These are phyloP conservation scores for Haplographium delicatum DNA, from an alignment of 495 filamentous ascomycete species.

Conservation along the genomic window DNA sequence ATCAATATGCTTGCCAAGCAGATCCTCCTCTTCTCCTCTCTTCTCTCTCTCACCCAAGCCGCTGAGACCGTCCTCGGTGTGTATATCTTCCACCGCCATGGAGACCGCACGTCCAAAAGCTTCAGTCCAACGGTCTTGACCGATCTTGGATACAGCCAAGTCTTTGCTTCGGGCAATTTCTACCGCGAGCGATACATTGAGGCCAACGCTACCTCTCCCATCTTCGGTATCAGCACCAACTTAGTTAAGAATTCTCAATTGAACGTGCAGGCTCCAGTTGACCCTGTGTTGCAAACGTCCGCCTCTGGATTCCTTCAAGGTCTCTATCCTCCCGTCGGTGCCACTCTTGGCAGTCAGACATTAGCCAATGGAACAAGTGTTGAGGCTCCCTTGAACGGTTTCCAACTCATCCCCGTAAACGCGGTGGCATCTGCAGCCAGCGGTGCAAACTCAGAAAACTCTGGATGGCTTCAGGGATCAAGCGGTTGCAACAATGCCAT, in stretches of 20 bases:
- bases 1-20: conserved; percentile 26
- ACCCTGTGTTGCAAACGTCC: conserved; percentile 56
- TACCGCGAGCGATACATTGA: conserved; percentile 58
- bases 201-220: conserved; percentile 40
- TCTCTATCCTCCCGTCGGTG: conserved; percentile 68
- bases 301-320: conserved; percentile 76
- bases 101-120: conserved; percentile 63
- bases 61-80: conserved; percentile 58
- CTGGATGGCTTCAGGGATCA: conserved; percentile 23
- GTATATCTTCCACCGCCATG: conserved; percentile 68
- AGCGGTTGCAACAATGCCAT: conserved; percentile 40
- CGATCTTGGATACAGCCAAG: conserved; percentile 57
- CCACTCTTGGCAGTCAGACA: conserved; percentile 37
- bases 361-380: conserved; percentile 58
- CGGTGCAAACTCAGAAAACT: conserved; percentile 44
- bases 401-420: conserved; percentile 73
- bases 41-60: conserved; percentile 34
- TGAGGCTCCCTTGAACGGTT: conserved; percentile 59
- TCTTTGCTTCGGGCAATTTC: conserved; percentile 56
- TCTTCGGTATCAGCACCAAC: conserved; percentile 51
- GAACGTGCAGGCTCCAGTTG: conserved; percentile 38
- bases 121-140: conserved; percentile 53
- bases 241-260: conserved; percentile 55
- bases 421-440: conserved; percentile 31
- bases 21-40: conserved; percentile 25